These are phyloP conservation scores for Hanseniaspora taiwanica DNA, from an alignment of 805 yeast genomes.

Conservation along the genomic window DNA sequence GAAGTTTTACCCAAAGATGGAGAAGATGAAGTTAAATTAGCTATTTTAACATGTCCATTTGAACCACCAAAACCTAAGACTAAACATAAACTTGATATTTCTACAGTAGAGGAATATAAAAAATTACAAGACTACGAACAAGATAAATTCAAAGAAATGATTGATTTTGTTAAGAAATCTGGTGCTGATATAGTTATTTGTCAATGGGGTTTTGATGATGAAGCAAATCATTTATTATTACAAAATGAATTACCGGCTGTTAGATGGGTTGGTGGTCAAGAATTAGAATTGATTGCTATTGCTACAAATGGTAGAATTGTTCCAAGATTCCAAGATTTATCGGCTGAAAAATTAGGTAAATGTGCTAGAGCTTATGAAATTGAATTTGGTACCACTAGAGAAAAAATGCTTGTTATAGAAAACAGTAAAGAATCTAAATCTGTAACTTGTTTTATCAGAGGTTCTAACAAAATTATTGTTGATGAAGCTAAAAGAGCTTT, in stretches of 20 bases:
- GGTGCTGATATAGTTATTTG: conserved; percentile 96
- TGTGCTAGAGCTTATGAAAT: conserved; percentile 81
- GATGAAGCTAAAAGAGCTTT: conserved; percentile 95
- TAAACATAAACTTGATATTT: conserved; percentile 88
- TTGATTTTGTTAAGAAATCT: conserved; percentile 64
- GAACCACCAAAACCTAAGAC: conserved; percentile 99
- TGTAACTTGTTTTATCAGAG: conserved; percentile 86
- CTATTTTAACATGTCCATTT: conserved; percentile 94
- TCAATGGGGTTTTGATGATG: conserved; percentile 99
- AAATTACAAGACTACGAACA: conserved; percentile 86
- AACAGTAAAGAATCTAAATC: conserved; percentile 54
- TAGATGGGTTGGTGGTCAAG: conserved; percentile 99
- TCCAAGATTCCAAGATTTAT: conserved; percentile 88
- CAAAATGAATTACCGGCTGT: conserved; percentile 89
- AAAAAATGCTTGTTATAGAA: conserved; percentile 90
- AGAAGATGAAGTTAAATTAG: conserved; percentile 62
- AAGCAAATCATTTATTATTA: conserved; percentile 84
- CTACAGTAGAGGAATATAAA: conserved; percentile 87
- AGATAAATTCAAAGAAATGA: conserved; percentile 83
- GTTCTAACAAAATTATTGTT: conserved; percentile 93
- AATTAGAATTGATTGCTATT: conserved; percentile 87
- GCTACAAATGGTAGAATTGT: conserved; percentile 97
- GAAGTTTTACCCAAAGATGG: conserved; percentile 28
- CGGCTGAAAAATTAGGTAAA: conserved; percentile 67
- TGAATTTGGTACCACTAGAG: conserved; percentile 93